phyloP scores from a whole-genome alignment of 192 early-diverging fungal species.

The Phlyctochytrium bullatum region DNA sequence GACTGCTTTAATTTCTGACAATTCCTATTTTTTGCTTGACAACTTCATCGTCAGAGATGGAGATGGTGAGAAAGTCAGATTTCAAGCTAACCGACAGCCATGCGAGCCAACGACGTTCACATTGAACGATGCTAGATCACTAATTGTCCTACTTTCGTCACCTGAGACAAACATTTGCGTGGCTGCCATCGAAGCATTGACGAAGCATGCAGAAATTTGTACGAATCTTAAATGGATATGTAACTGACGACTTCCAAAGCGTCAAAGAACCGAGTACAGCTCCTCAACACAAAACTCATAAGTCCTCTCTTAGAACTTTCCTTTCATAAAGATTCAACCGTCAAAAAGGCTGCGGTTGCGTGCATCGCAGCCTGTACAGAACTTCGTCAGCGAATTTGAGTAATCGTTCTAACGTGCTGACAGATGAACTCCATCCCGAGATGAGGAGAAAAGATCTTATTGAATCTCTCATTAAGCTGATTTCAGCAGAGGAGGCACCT shows the following conservation, averaged over 20 bases:
- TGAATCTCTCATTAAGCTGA: slow-evolving; percentile 33
- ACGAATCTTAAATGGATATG: neutral
- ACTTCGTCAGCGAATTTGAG: slow-evolving; percentile 26
- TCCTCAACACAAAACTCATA: slow-evolving; percentile 39
- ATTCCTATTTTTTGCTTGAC: too few relatives aligned
- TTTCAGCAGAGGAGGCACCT: slow-evolving; percentile 36
- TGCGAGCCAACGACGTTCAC: slow-evolving; percentile 36
- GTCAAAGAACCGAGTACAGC: slow-evolving; percentile 41
- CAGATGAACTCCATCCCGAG: slow-evolving; percentile 47
- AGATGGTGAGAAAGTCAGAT: too few relatives aligned
- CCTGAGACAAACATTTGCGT: slow-evolving; percentile 42
- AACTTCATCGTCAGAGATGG: too few relatives aligned
- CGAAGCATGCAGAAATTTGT: slow-evolving; percentile 54
- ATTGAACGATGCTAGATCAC: slow-evolving; percentile 45
- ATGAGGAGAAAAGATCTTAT: slow-evolving; percentile 46
- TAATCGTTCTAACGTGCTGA: neutral
- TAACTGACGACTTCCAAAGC: slow-evolving; percentile 12
- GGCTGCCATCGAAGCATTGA: slow-evolving; percentile 43
- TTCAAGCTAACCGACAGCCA: slow-evolving; percentile 21
- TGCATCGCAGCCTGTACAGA: slow-evolving; percentile 52
- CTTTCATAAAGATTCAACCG: slow-evolving; percentile 31
- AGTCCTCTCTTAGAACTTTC: slow-evolving; percentile 34
- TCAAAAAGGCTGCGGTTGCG: slow-evolving; percentile 48
- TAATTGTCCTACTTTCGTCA: slow-evolving; percentile 47
- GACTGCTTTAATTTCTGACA: too few relatives aligned